Evolutionary conservation across 257 asterid genomes (phyloP), one percentile per base, ranked within the genome.

Genomic region (Nicotiana noctiflora): DNA sequence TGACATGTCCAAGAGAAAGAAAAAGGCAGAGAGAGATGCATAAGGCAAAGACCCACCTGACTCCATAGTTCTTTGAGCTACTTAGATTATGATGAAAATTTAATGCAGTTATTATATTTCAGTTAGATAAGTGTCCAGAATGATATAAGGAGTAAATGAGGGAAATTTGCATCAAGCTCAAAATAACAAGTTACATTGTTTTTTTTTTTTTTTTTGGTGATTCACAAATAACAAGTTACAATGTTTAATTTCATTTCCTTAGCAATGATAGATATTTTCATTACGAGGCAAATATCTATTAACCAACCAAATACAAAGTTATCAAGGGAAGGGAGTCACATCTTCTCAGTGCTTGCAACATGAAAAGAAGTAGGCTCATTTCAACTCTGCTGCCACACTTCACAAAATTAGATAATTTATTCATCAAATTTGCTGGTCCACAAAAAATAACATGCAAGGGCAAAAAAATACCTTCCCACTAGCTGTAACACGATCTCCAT

Each of bases 401-500:
- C 37, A 46, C 21, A 46, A 8, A 46, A 21, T 15, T 12, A 72
- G 59, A 46, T 19, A 25, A 34, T 77, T 29, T 32, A 59, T 34
- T 59, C 72, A 57, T 57, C 65, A 77, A 57, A 21, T 37, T 31
- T 55, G 65, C 81, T 57, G 37, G 70, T 59, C 70, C 70, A 59
- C 61, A 79, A 25, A 44, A 79, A 79, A 8, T 15, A 21, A 5
- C 76, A 63, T 19, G 62, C 40, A 46, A 21, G 8, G 19, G 23
- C 25, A 79, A 81, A 51, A 80, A 78, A 62, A 53, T 90, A 95
- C 99, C 99, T 94, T 95, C 82, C 98, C 99, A 81, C 92, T 93
- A 77, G 99, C 97, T 34, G 94, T 93, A 81, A 95, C 97, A 5
- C 97, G 98, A 11, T 95, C 98, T 74, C 99, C 99, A 72, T 84